Conservation (phyloP, 1,139 yeast genomes). For the Arxiozyma telluris region DNA sequence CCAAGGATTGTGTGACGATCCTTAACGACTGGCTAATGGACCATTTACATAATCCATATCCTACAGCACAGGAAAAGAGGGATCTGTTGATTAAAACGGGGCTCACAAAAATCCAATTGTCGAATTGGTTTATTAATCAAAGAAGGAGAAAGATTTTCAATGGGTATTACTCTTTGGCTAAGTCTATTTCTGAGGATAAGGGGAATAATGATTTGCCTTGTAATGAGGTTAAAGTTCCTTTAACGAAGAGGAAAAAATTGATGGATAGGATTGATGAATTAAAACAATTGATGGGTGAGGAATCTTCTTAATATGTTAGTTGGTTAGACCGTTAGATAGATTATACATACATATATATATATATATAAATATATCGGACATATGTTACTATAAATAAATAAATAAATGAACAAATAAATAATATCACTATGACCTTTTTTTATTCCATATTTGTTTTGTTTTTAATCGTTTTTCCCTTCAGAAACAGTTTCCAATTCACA, state of each 20-base stretch:
- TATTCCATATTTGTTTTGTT: too few relatives aligned
- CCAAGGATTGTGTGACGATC: constrained; percentile 78
- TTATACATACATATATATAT: too few relatives aligned
- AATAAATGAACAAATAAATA: too few relatives aligned
- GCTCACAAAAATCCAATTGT: constrained; percentile 78
- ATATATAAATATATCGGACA: too few relatives aligned
- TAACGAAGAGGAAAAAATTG: constrained; percentile 32
- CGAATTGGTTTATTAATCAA: constrained; percentile 96
- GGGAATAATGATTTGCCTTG: not conserved
- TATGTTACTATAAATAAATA: too few relatives aligned
- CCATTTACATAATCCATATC: constrained; percentile 88
- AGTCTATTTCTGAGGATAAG: constrained; percentile 10
- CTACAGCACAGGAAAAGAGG: constrained; percentile 80
- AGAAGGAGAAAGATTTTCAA: constrained; percentile 65
- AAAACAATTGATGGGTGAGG: constrained; percentile 14
- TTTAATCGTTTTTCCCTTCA: too few relatives aligned
- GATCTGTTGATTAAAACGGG: constrained; percentile 78
- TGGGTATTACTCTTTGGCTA: constrained; percentile 28
- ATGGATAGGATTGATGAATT: constrained; percentile 34
- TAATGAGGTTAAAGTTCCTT: constrained; percentile 16
- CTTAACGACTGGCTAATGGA: constrained; percentile 76
- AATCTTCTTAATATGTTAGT: not conserved
- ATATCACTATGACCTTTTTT: too few relatives aligned
- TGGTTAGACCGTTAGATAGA: too few relatives aligned
- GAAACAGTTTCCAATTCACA: too few relatives aligned